phyloP scores from a whole-genome alignment of 2,329 filamentous ascomycete species.

The Trichoderma sp. region DNA sequence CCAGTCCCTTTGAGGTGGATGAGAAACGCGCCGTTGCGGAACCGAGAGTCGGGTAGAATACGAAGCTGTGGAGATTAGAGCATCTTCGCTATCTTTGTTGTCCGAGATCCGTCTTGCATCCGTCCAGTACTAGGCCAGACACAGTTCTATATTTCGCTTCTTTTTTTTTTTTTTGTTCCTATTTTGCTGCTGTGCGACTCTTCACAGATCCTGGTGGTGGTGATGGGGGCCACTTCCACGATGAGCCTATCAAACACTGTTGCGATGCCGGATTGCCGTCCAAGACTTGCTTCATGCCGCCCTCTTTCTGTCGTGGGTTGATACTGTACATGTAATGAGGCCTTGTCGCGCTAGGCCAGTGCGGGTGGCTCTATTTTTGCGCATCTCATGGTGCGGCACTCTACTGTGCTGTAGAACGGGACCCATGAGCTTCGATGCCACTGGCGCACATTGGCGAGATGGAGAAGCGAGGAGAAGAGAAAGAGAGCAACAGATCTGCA shows the following conservation, averaged over 20 bases:
- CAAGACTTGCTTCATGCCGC: neutral
- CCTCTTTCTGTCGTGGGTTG: neutral
- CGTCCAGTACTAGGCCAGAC: neutral
- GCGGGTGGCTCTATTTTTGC: neutral
- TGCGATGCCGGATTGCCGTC: constrained; percentile 23
- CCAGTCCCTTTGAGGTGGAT: neutral
- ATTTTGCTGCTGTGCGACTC: neutral
- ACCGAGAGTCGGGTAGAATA: neutral
- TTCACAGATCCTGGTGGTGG: constrained; percentile 1
- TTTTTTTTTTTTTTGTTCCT: neutral
- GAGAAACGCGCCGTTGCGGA: neutral
- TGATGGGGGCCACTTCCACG: neutral
- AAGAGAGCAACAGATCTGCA: neutral
- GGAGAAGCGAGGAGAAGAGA: neutral
- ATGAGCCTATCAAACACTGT: constrained; percentile 21
- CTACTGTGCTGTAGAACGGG: neutral
- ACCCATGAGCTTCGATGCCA: neutral
- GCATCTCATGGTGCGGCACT: neutral
- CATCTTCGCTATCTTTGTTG: neutral
- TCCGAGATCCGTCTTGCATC: neutral
- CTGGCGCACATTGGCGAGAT: neutral
- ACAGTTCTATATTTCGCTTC: neutral
- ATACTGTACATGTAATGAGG: neutral
- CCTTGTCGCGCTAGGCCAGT: neutral
- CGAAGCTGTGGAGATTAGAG: constrained; percentile 16